Evolutionary conservation across 2,329 filamentous ascomycete species (phyloP).

Genomic region (Aspergillus hortae): DNA sequence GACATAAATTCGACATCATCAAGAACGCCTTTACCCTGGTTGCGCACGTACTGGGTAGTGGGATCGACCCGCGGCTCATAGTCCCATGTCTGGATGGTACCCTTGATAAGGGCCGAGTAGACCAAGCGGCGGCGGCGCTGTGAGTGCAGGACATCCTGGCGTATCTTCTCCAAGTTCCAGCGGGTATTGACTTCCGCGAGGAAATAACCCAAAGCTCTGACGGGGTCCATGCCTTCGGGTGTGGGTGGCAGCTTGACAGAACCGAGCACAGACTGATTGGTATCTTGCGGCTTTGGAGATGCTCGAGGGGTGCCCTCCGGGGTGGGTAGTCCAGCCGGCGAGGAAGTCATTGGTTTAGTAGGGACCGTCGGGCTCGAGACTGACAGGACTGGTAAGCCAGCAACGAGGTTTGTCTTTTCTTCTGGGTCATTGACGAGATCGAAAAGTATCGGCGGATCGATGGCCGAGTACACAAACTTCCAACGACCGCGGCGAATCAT

Average conservation of each 20-base stretch:
- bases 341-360: constrained; percentile 37
- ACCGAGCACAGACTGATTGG: constrained; percentile 31
- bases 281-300: constrained; percentile 22
- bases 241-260: constrained; percentile 38
- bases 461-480: constrained; percentile 87
- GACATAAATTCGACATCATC: constrained; percentile 41
- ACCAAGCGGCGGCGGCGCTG: constrained; percentile 77
- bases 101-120: constrained; percentile 74
- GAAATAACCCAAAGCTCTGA: constrained; percentile 60
- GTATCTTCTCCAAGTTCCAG: constrained; percentile 81
- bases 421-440: constrained; percentile 72
- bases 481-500: constrained; percentile 88
- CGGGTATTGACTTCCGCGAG: constrained; percentile 67
- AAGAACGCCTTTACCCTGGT: constrained; percentile 39
- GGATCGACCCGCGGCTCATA: constrained; percentile 61
- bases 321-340: constrained; percentile 27
- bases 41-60: constrained; percentile 69
- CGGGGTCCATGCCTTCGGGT: constrained; percentile 30
- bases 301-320: constrained; percentile 29
- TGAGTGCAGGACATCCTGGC: constrained; percentile 66
- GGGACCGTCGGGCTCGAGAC: no score
- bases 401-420: constrained; percentile 68
- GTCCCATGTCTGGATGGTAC: constrained; percentile 79
- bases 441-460: constrained; percentile 80
- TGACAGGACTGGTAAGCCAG: constrained; percentile 26